These are phyloP conservation scores for Caloboletus inedulis DNA, from an alignment of 1,284 basidiomycete genomes.

Conservation along the genomic window DNA sequence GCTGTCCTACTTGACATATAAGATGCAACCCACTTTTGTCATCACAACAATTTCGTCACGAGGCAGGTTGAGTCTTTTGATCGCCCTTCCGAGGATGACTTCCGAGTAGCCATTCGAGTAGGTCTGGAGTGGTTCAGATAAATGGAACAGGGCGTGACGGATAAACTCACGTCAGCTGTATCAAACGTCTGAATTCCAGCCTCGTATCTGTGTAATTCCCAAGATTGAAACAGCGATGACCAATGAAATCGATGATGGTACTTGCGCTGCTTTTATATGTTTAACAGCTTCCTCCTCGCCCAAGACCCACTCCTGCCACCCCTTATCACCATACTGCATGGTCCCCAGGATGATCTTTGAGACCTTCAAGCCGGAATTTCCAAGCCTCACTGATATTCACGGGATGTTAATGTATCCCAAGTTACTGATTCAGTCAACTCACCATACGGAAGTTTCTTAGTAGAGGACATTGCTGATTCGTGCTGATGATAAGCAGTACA, in stretches of 20 bases:
- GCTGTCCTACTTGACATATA: not conserved
- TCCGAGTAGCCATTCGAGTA: constrained; percentile 77
- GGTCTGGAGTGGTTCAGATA: constrained; percentile 32
- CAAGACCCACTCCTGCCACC: constrained; percentile 56
- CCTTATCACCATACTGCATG: constrained; percentile 44
- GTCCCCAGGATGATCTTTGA: constrained; percentile 50
- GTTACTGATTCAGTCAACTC: constrained; percentile 3
- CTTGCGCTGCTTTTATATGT: constrained; percentile 56
- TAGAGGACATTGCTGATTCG: constrained; percentile 18
- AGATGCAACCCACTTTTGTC: constrained; percentile 54
- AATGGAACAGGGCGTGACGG: not conserved
- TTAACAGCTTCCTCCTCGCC: constrained; percentile 55
- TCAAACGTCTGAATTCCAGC: constrained; percentile 70
- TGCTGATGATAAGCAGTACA: not conserved
- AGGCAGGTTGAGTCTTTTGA: constrained; percentile 68
- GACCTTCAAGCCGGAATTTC: constrained; percentile 50
- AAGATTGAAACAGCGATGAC: not conserved
- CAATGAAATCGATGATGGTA: not conserved
- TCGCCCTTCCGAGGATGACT: constrained; percentile 73
- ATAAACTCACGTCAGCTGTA: constrained; percentile 48
- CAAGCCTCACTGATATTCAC: constrained; percentile 41
- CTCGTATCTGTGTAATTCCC: constrained; percentile 43
- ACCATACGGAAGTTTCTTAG: constrained; percentile 32
- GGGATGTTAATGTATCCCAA: not conserved
- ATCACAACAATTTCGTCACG: constrained; percentile 75